These are phyloP conservation scores for Aristolochia fimbriata DNA, from an alignment of 164 flowering plant species.

Conservation along the genomic window DNA sequence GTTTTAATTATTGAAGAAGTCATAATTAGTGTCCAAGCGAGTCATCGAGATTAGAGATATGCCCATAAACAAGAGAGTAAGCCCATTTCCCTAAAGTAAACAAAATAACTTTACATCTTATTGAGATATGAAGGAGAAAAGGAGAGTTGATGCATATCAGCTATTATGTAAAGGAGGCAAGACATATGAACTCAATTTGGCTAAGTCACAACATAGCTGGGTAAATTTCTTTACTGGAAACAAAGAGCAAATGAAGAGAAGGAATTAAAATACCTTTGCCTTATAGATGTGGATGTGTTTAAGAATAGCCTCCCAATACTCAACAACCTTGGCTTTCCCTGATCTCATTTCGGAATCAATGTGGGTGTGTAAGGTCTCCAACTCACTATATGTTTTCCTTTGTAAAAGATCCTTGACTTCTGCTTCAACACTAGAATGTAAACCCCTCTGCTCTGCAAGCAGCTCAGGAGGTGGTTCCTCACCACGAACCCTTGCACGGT, in stretches of 20 bases:
- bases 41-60: too few relatives aligned
- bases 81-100: too few relatives aligned
- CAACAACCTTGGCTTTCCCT: slow-evolving; percentile 92
- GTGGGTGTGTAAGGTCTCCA: slow-evolving; percentile 50
- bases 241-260: not conserved
- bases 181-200: too few relatives aligned
- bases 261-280: slow-evolving; percentile 54
- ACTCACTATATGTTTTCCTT: slow-evolving; percentile 54
- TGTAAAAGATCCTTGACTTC: slow-evolving; percentile 68
- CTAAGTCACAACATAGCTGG: too few relatives aligned
- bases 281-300: slow-evolving; percentile 88
- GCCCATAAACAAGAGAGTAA: too few relatives aligned
- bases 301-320: slow-evolving; percentile 93
- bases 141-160: too few relatives aligned
- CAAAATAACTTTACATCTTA: too few relatives aligned
- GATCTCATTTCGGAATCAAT: slow-evolving; percentile 76
- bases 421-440: slow-evolving; percentile 82
- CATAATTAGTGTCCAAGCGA: too few relatives aligned
- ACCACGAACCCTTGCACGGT: slow-evolving; percentile 97
- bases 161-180: too few relatives aligned
- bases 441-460: slow-evolving; percentile 92
- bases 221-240: too few relatives aligned
- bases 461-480: slow-evolving; percentile 89
- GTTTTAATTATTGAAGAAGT: too few relatives aligned
- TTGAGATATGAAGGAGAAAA: too few relatives aligned